These are phyloP conservation scores for Plectranthus barbatus DNA, from an alignment of 257 asterid species.

Conservation along the genomic window DNA sequence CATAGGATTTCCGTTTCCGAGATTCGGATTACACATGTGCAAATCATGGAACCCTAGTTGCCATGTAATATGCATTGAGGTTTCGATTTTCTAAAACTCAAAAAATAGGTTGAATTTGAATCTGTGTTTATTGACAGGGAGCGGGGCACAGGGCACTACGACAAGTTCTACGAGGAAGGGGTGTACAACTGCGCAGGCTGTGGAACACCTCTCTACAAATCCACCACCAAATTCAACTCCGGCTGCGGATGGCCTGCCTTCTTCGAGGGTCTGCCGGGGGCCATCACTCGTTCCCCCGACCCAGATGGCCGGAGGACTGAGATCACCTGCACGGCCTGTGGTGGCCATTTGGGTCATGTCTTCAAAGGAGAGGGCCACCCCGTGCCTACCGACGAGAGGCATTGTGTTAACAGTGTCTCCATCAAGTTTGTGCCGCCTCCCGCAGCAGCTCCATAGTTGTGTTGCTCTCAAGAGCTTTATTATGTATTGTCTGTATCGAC, in stretches of 20 bases:
- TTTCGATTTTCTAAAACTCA: no score
- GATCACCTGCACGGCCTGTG: conserved; percentile 72
- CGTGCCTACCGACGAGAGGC: conserved; percentile 70
- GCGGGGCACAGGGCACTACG: conserved; percentile 67
- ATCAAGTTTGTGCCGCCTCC: conserved; percentile 40
- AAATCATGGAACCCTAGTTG: no score
- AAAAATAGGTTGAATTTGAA: no score
- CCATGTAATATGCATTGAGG: background rate
- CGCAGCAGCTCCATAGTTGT: background rate
- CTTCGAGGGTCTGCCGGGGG: conserved; percentile 65
- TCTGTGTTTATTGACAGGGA: conserved; percentile 20
- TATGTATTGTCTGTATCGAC: no score
- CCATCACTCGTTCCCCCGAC: conserved; percentile 58
- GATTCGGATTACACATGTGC: no score
- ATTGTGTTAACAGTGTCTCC: conserved; percentile 73
- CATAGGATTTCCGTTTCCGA: no score
- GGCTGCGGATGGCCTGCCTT: conserved; percentile 94
- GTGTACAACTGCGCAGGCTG: conserved; percentile 64
- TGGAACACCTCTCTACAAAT: conserved; percentile 59
- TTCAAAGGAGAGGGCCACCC: conserved; percentile 59
- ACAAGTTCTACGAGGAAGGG: conserved; percentile 56
- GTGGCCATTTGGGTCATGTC: conserved; percentile 78
- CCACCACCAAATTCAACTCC: conserved; percentile 66
- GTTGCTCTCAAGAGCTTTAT: background rate
- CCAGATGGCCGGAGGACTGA: conserved; percentile 83